Evolutionary conservation across 75 land plant species (phyloP), one percentile per base, ranked within the genome.

Genomic region (Azolla pinnata): DNA sequence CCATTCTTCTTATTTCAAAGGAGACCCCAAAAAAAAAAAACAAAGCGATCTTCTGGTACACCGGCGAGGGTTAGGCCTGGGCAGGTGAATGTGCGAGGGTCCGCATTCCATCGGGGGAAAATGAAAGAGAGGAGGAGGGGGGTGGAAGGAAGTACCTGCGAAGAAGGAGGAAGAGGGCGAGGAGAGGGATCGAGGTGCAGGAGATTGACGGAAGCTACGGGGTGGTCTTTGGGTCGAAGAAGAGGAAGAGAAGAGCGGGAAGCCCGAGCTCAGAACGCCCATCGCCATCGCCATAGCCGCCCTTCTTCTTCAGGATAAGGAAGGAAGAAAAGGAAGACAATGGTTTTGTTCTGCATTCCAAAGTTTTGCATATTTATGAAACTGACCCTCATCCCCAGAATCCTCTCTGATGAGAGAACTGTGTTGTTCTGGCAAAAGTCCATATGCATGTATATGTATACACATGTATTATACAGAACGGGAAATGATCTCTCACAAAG

Each of bases 111-210:
- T n/a, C 58, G 5, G 27, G 9, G 34, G 2, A 34, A 51, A 38
- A 31, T 1, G 14, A 16, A 25, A 10, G 4, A 51, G 9, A 57
- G 26, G 10, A 0, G 31, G 33, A 45, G 30, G 20, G 45, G n/a
- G n/a, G n/a, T n/a, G 16, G 8, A 28, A 4, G 1, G 40, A 4
- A 50, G 4, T 27, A 66, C 68, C 68, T 48, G 68, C 62, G 34
- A 66, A 58, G 35, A 31, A 33, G 2, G 61, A 66, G 25, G 68
- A 47, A 14, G 68, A 66, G 61, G 56, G 57, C 18, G 68, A 58
- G 1, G 68, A 44, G 29, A 66, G 52, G 47, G 57, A 29, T 10
- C 68, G 61, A 28, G 59, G 31, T 4, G 68, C 33, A 21, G 62
- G 40, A 5, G 40, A 35, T 35, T 12, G 40, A 5, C 40, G 40